Evolutionary conservation across 1,284 basidiomycete species (phyloP).

Genomic region (Grifola frondosa): DNA sequence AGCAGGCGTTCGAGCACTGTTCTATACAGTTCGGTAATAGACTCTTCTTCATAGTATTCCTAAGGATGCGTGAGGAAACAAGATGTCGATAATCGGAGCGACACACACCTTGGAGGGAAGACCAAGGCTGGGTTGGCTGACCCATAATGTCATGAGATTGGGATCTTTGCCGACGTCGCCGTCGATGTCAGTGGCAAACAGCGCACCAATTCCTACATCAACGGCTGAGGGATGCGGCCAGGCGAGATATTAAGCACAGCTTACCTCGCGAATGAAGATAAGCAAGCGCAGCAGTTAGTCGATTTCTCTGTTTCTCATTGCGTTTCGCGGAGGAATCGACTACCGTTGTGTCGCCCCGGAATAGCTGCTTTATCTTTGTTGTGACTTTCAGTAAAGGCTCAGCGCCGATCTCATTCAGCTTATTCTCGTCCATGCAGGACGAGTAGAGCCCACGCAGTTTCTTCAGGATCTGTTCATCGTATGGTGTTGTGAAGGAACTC

Average conservation of each 20-base stretch:
- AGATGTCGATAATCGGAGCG: background rate
- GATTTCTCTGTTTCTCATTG: constrained; percentile 35
- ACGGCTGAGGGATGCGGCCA: constrained; percentile 1
- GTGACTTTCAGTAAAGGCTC: constrained; percentile 61
- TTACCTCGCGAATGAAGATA: constrained; percentile 85
- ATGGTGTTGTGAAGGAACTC: constrained; percentile 27
- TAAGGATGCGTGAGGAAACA: constrained; percentile 27
- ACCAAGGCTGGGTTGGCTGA: constrained; percentile 82
- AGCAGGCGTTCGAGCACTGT: constrained; percentile 72
- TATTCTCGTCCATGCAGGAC: constrained; percentile 80
- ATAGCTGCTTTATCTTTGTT: constrained; percentile 56
- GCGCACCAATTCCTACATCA: constrained; percentile 63
- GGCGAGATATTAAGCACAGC: constrained; percentile 9
- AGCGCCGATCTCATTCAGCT: constrained; percentile 62
- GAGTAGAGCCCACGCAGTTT: constrained; percentile 83
- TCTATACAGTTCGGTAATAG: constrained; percentile 70
- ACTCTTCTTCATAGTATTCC: constrained; percentile 90
- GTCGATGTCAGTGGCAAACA: constrained; percentile 82
- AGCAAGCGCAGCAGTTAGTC: constrained; percentile 79
- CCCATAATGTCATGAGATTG: constrained; percentile 82
- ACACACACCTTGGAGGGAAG: constrained; percentile 79
- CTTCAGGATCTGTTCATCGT: constrained; percentile 68
- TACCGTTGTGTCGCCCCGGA: constrained; percentile 49
- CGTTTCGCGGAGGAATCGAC: constrained; percentile 24
- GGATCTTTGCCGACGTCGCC: constrained; percentile 92